Conservation (phyloP, 1,284 basidiomycete species). For the Takashimella tepidaria region DNA sequence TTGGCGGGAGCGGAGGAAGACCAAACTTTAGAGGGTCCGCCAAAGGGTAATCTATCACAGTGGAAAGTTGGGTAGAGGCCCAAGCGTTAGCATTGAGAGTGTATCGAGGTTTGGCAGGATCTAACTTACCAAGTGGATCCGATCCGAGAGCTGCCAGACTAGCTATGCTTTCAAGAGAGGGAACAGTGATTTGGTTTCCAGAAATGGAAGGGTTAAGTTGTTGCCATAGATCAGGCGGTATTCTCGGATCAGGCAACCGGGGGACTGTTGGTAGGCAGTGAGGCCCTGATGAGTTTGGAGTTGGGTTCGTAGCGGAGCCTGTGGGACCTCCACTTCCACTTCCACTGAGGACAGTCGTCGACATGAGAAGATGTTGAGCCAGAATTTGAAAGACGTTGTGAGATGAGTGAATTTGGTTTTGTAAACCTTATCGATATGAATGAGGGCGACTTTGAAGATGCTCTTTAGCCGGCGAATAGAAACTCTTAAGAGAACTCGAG, state of each 20-base stretch:
- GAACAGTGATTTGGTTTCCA: not conserved
- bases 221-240: not conserved
- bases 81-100: not conserved
- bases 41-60: not conserved
- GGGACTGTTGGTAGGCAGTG: not conserved
- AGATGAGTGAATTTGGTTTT: too few relatives aligned
- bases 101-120: too few relatives aligned
- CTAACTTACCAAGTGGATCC: not conserved
- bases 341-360: too few relatives aligned
- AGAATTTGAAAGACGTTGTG: too few relatives aligned
- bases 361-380: too few relatives aligned
- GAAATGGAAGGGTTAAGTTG: not conserved
- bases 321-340: too few relatives aligned
- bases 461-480: too few relatives aligned
- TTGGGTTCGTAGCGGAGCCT: not conserved
- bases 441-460: too few relatives aligned
- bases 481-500: too few relatives aligned
- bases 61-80: not conserved
- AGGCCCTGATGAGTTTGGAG: not conserved
- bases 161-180: not conserved
- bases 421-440: too few relatives aligned
- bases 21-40: not conserved
- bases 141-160: not conserved
- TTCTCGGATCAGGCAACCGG: not conserved
- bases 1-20: not conserved